Base-by-base conservation (phyloP, 495 filamentous ascomycete genomes). In the Neurospora sp. region DNA sequence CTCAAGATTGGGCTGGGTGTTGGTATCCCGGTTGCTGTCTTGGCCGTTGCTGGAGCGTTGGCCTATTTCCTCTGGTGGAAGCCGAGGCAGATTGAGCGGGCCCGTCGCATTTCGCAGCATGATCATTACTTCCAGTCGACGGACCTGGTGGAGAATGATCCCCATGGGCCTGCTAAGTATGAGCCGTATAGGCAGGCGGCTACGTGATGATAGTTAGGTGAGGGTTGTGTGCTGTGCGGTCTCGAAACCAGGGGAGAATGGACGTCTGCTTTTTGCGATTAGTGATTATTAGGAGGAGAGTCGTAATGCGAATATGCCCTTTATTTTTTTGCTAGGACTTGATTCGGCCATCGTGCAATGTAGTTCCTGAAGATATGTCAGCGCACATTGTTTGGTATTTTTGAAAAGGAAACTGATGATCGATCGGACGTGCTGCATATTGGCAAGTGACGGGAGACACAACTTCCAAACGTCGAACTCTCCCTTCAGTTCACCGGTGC, bases 1-100 rank as follows among this genome's bases (percentile, higher is more conserved):
- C 61, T 61, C 41, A 74, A 40, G 35, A 69, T 74, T 14, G 74
- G 74, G 10, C 31, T 75, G 8, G 73, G 45, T 14, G 72, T 74
- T 8, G 74, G 72, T 5, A 37, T 72, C 8, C 22, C 40, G 16
- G 3, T 73, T 16, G 74, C 39, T 3, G 69, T 42, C 3, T 1
- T 72, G 5, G 65, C 45, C 8, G 9, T 70, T 17, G 39, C 35
- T 3, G 69, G 35, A 39, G 9, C 42, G 31, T 22, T 73, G 20
- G 44, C 70, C 16, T 73, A 39, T 31, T 20, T 73, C 22, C 53
- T 69, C 16, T 70, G 65, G 68, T 69, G 65, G 53, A 69, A 42
- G 71, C 20, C 27, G 38, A 69, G 45, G 12, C 31, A 27, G 45
- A 44, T 3, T 27, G 37, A 45, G 39, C 35, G 40, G 68, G 68